phyloP scores from a whole-genome alignment of 2,329 filamentous ascomycete species.

The Alternaria triticimaculans region DNA sequence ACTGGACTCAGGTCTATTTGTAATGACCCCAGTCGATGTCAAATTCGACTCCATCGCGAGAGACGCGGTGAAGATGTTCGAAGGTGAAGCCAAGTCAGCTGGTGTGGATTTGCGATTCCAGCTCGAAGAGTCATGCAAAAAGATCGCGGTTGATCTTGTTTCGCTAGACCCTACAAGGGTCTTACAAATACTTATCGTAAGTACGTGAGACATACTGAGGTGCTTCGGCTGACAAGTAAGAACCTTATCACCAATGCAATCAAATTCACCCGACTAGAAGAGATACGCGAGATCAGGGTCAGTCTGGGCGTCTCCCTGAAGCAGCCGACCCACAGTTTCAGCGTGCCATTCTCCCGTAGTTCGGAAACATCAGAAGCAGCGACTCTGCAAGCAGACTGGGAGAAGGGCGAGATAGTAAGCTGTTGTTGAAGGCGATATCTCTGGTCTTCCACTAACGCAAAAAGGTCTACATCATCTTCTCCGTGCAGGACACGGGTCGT shows the following conservation, averaged over 20 bases:
- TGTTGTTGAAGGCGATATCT: background rate
- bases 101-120: conserved; percentile 36
- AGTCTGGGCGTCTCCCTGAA: conserved; percentile 41
- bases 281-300: conserved; percentile 46
- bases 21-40: conserved; percentile 50
- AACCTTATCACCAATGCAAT: conserved; percentile 54
- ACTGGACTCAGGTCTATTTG: conserved; percentile 51
- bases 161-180: conserved; percentile 52
- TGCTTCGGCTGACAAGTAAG: conserved; percentile 18
- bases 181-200: conserved; percentile 46
- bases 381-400: conserved; percentile 42
- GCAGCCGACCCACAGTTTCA: conserved; percentile 41
- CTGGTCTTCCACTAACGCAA: conserved; percentile 2
- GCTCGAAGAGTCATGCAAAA: conserved; percentile 47
- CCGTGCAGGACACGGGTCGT: conserved; percentile 49
- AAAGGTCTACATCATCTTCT: conserved; percentile 46
- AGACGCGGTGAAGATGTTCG: conserved; percentile 49
- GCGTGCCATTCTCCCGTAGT: conserved; percentile 22
- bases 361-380: conserved; percentile 18
- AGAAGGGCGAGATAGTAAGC: conserved; percentile 28
- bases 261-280: conserved; percentile 53
- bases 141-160: conserved; percentile 44
- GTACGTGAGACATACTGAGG: background rate
- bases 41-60: conserved; percentile 43
- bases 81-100: conserved; percentile 40